These are phyloP conservation scores for Teratosphaeria zuluensis DNA, from an alignment of 2,329 filamentous ascomycete species.

Conservation along the genomic window DNA sequence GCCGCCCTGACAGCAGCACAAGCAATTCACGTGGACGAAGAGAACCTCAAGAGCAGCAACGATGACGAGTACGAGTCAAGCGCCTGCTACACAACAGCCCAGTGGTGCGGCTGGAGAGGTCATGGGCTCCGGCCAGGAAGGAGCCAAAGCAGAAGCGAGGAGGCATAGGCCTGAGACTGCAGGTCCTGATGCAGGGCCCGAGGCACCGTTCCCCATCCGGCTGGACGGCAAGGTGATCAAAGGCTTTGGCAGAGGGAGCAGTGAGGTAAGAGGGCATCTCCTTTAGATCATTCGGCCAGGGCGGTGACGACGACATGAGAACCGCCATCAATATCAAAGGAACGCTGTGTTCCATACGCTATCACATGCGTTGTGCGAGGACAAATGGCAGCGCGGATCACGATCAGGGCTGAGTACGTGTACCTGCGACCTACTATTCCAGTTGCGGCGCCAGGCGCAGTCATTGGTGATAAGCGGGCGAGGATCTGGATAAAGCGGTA, in stretches of 20 bases:
- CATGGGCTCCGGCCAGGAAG: slow-evolving; percentile 11
- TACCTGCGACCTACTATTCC: background rate
- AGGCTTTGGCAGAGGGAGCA: slow-evolving; percentile 87
- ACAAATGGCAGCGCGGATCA: background rate
- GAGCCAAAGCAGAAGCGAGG: slow-evolving; percentile 32
- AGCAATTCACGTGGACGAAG: background rate
- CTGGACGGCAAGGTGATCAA: slow-evolving; percentile 82
- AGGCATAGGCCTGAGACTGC: slow-evolving; percentile 54
- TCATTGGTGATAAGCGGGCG: background rate
- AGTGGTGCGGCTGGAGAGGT: background rate
- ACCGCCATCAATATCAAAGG: background rate
- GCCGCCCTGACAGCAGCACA: slow-evolving; percentile 1
- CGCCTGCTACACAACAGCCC: background rate
- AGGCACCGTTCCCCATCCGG: slow-evolving; percentile 68
- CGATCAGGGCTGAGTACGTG: background rate
- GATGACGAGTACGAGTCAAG: background rate
- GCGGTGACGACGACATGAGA: background rate
- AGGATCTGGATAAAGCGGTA: background rate
- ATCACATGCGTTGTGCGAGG: background rate
- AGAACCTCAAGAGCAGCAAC: background rate
- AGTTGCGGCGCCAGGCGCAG: background rate
- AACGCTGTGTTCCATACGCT: background rate
- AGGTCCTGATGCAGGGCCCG: slow-evolving; percentile 63
- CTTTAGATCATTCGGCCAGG: background rate
- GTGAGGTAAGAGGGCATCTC: slow-evolving; percentile 54